Evolutionary conservation across 1,284 basidiomycete species (phyloP).

Genomic region (Sanguinoderma infundibulare): DNA sequence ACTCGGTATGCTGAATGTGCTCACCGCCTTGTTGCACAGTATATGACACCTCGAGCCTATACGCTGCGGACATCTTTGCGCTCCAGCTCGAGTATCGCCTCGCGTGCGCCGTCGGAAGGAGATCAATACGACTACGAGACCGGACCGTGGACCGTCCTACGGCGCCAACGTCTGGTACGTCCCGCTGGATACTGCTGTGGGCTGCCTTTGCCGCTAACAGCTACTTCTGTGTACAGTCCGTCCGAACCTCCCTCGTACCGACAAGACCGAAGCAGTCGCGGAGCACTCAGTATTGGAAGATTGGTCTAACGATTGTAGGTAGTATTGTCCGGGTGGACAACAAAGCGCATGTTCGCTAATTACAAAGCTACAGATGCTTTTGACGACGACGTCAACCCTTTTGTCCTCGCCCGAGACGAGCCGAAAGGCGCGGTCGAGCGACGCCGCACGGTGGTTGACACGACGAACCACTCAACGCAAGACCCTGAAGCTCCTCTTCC

Average conservation of each 20-base stretch:
- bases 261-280: background rate
- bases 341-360: background rate
- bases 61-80: background rate
- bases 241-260: background rate
- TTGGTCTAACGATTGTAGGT: conserved; percentile 2
- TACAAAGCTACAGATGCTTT: background rate
- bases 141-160: background rate
- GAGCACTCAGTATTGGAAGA: background rate
- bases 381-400: background rate
- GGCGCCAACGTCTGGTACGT: background rate
- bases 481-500: background rate
- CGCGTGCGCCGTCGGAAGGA: background rate
- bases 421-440: background rate
- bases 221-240: too few species aligned
- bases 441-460: background rate
- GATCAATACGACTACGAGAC: background rate
- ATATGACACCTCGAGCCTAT: background rate
- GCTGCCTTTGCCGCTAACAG: background rate
- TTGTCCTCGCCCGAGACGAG: background rate
- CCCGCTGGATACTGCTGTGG: background rate
- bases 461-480: background rate
- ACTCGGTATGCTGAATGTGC: background rate
- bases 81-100: background rate
- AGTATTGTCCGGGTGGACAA: background rate
- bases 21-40: background rate